Evolutionary conservation across 2,329 filamentous ascomycete genomes (phyloP).

Genomic region (Cytospora chrysosperma): DNA sequence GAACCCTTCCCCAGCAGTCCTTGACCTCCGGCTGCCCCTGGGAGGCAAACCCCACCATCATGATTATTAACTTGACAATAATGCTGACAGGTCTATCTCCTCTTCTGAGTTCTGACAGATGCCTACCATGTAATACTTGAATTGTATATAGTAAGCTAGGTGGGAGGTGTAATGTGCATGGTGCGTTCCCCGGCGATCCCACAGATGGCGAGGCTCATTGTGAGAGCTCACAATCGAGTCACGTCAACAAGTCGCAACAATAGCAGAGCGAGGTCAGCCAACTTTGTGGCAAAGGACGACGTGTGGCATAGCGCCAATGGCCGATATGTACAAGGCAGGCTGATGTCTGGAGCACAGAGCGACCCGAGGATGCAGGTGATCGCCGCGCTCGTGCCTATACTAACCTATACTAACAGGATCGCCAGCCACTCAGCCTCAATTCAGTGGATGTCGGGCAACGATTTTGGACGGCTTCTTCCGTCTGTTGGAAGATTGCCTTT

Average conservation of each 20-base stretch:
- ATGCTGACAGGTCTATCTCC: constrained; percentile 1
- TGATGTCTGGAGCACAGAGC: background rate
- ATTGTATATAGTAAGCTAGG: background rate
- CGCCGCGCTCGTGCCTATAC: constrained; percentile 8
- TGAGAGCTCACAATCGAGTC: background rate
- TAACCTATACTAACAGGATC: background rate
- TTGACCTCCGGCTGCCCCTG: background rate
- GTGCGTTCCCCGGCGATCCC: background rate
- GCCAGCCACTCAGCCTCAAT: background rate
- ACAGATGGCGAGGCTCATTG: background rate
- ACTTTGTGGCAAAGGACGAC: background rate
- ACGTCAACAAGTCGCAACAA: background rate
- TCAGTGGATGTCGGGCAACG: background rate
- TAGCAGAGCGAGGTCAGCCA: background rate
- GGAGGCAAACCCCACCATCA: constrained; percentile 2
- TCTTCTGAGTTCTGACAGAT: constrained; percentile 12
- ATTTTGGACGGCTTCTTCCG: background rate
- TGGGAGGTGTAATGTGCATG: background rate
- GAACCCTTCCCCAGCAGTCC: background rate
- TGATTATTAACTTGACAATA: background rate
- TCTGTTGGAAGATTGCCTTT: background rate
- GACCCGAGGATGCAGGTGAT: background rate
- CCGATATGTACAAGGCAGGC: background rate
- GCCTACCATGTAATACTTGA: background rate
- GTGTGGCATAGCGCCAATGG: background rate